Evolutionary conservation across 2,329 filamentous ascomycete species (phyloP).

Genomic region (Helotiales sp.): DNA sequence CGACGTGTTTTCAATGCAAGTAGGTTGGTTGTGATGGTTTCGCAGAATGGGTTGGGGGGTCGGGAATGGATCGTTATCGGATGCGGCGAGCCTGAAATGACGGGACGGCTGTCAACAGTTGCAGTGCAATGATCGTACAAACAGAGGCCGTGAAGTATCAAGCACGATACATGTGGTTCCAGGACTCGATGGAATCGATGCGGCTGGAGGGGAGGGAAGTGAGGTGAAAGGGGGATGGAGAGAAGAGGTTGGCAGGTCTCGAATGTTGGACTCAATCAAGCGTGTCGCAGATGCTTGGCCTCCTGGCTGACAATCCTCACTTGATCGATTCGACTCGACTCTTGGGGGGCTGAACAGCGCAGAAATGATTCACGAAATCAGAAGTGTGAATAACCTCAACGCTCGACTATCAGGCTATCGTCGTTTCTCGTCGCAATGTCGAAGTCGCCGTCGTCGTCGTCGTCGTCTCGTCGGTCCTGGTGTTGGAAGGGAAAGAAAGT

Average conservation of each 20-base stretch:
- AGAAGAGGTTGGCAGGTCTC: slow-evolving; percentile 21
- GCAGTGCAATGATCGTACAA: slow-evolving; percentile 31
- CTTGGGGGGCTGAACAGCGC: neutral
- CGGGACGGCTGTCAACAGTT: slow-evolving; percentile 2
- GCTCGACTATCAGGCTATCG: neutral
- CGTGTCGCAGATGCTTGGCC: slow-evolving; percentile 28
- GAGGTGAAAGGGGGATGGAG: slow-evolving; percentile 7
- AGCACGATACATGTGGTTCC: slow-evolving; percentile 19
- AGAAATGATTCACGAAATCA: neutral
- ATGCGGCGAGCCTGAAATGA: slow-evolving; percentile 33
- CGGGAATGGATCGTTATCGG: slow-evolving; percentile 25
- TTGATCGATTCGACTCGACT: neutral
- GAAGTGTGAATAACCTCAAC: neutral
- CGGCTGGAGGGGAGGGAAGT: slow-evolving; percentile 7
- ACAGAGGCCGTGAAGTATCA: slow-evolving; percentile 26
- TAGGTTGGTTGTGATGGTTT: slow-evolving; percentile 26
- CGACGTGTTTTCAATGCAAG: slow-evolving; percentile 22
- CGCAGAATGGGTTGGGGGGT: slow-evolving; percentile 26
- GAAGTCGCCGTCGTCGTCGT: slow-evolving; percentile 2
- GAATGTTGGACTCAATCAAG: slow-evolving; percentile 25
- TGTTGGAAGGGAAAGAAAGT: slow-evolving; percentile 17
- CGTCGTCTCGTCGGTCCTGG: neutral
- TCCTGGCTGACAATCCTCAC: slow-evolving; percentile 2
- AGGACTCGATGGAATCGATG: slow-evolving; percentile 29
- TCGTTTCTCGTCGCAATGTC: neutral